Evolutionary conservation across 352 stramenopile genomes (phyloP).

Genomic region (Pythium aquatile): DNA sequence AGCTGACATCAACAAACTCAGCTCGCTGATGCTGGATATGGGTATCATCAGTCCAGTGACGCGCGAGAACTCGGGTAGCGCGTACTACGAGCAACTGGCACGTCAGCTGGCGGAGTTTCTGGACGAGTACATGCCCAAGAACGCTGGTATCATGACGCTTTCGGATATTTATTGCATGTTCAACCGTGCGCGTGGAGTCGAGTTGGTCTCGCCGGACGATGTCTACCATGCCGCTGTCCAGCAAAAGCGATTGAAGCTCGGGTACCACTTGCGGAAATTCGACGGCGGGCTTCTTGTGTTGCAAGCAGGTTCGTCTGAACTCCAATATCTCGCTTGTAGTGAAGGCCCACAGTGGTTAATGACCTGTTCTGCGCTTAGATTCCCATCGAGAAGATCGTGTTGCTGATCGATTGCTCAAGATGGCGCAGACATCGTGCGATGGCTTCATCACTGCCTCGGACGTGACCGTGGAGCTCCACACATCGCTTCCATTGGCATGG

Average conservation of each 20-base stretch:
- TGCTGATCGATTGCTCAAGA: slow-evolving; percentile 60
- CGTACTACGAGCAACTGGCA: slow-evolving; percentile 91
- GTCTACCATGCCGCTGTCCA: slow-evolving; percentile 89
- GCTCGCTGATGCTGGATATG: slow-evolving; percentile 90
- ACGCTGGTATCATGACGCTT: slow-evolving; percentile 97
- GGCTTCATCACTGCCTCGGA: slow-evolving; percentile 89
- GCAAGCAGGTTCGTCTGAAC: slow-evolving; percentile 60
- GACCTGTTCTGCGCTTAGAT: slow-evolving; percentile 33
- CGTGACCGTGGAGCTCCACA: slow-evolving; percentile 89
- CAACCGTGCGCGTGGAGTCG: slow-evolving; percentile 96
- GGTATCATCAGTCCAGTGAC: slow-evolving; percentile 92
- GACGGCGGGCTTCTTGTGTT: slow-evolving; percentile 92
- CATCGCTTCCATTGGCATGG: slow-evolving; percentile 93
- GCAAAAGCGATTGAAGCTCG: slow-evolving; percentile 85
- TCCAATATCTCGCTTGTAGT: too few relatives aligned
- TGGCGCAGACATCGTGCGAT: slow-evolving; percentile 69
- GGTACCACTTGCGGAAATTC: slow-evolving; percentile 94
- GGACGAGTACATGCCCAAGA: slow-evolving; percentile 70
- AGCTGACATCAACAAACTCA: slow-evolving; percentile 77
- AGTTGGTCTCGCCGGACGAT: slow-evolving; percentile 97
- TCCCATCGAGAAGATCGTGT: slow-evolving; percentile 87
- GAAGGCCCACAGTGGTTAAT: neutral
- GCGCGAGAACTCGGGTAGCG: slow-evolving; percentile 82
- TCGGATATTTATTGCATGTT: slow-evolving; percentile 99
- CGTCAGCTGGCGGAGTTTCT: slow-evolving; percentile 90